Evolutionary conservation across 176 grass and related monocot genomes (phyloP).

Genomic region (Cenchrus purpureus): DNA sequence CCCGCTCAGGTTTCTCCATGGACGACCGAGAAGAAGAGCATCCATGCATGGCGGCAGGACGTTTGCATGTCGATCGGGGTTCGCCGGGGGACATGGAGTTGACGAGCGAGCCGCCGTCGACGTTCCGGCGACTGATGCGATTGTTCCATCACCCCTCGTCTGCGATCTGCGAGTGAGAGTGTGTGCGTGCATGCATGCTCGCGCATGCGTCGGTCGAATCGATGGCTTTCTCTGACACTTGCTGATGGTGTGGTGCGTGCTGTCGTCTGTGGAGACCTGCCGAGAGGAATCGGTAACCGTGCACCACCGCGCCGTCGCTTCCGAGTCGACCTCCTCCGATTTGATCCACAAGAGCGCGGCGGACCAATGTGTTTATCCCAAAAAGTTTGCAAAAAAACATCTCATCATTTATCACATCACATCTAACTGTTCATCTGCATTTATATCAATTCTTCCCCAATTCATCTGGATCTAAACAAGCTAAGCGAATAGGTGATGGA

Average conservation of each 20-base stretch:
- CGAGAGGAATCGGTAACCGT: not conserved
- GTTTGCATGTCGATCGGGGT: not conserved
- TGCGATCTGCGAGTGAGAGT: constrained; percentile 7
- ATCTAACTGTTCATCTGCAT: too few species aligned
- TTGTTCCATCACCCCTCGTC: constrained; percentile 33
- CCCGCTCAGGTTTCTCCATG: not conserved
- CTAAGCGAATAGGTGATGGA: not conserved
- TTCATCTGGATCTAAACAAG: too few species aligned
- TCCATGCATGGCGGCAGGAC: constrained; percentile 13
- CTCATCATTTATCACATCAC: too few species aligned
- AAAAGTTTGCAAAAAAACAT: too few species aligned
- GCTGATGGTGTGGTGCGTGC: not conserved
- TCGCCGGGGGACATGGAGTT: constrained; percentile 4
- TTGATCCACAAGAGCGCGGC: not conserved
- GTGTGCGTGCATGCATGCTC: constrained; percentile 42
- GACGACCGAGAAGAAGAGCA: not conserved
- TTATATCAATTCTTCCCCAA: too few species aligned
- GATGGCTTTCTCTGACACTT: constrained; percentile 40
- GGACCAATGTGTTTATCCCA: too few species aligned
- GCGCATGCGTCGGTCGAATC: constrained; percentile 45
- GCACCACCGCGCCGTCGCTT: constrained; percentile 1
- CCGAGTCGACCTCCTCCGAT: not conserved
- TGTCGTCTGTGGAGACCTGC: not conserved
- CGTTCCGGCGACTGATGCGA: constrained; percentile 28
- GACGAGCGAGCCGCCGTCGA: not conserved